Conservation (phyloP, 495 filamentous ascomycete species). For the Thermothielavioides terrestris region DNA sequence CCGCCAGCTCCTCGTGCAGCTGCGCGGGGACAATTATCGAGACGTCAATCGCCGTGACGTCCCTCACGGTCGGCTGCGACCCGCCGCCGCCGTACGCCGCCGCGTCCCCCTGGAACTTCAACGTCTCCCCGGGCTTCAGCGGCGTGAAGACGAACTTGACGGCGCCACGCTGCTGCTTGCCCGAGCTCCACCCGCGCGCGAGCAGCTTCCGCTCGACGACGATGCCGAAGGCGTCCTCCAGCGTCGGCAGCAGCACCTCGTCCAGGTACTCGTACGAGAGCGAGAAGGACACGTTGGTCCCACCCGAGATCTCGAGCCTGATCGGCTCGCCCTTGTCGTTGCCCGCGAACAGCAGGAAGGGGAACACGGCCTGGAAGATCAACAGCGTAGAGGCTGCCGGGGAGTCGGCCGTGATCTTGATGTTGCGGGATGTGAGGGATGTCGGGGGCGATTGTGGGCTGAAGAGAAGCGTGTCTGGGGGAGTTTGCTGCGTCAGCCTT, state of each 20-base stretch:
- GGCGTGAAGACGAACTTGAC: slow-evolving; percentile 52
- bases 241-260: slow-evolving; percentile 64
- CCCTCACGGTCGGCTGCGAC: background rate
- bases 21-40: slow-evolving; percentile 45
- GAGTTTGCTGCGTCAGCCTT: background rate
- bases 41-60: slow-evolving; percentile 50
- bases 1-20: slow-evolving; percentile 35
- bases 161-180: slow-evolving; percentile 47
- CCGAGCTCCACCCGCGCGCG: slow-evolving; percentile 59
- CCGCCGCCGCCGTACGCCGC: background rate
- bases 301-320: slow-evolving; percentile 58
- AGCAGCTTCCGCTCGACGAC: slow-evolving; percentile 46
- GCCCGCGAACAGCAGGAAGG: slow-evolving; percentile 59
- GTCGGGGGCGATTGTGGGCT: slow-evolving; percentile 35
- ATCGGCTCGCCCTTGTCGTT: slow-evolving; percentile 34
- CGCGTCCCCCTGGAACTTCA: slow-evolving; percentile 38
- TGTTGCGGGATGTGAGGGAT: slow-evolving; percentile 26
- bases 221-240: slow-evolving; percentile 55
- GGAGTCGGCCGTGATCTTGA: slow-evolving; percentile 37
- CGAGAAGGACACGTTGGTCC: slow-evolving; percentile 67
- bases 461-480: slow-evolving; percentile 39
- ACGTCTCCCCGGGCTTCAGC: slow-evolving; percentile 30
- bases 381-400: slow-evolving; percentile 50
- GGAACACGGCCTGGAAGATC: slow-evolving; percentile 77
- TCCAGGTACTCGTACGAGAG: slow-evolving; percentile 68